Evolutionary conservation across 2,329 filamentous ascomycete species (phyloP).

Genomic region (Sphaerostilbella broomeana): DNA sequence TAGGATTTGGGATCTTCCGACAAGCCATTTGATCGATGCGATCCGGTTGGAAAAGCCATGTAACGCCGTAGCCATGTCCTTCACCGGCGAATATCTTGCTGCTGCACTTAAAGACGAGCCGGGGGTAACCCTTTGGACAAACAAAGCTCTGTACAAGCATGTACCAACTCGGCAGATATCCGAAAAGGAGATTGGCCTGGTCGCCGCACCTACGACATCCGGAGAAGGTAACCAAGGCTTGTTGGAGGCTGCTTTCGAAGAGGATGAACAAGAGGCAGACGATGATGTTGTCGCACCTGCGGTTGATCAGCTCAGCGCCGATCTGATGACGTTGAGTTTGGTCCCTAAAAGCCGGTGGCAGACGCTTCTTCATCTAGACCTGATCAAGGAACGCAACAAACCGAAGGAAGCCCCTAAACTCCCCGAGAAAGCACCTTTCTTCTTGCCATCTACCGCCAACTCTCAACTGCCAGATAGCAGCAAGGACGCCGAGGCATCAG

Average conservation of each 20-base stretch:
- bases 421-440: conserved; percentile 93
- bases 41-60: conserved; percentile 75
- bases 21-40: conserved; percentile 89
- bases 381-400: conserved; percentile 90
- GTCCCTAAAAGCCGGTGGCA: conserved; percentile 92
- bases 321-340: conserved; percentile 82
- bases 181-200: conserved; percentile 62
- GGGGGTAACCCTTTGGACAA: conserved; percentile 94
- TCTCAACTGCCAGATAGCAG: conserved; percentile 34
- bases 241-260: conserved; percentile 67
- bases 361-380: conserved; percentile 82
- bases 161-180: conserved; percentile 80
- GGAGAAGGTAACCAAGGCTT: conserved; percentile 73
- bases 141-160: conserved; percentile 83
- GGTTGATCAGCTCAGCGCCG: conserved; percentile 71
- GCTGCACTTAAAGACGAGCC: conserved; percentile 75
- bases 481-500: conserved; percentile 25
- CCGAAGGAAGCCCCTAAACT: conserved; percentile 85
- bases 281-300: conserved; percentile 48
- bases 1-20: conserved; percentile 91
- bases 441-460: conserved; percentile 63
- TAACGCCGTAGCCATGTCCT: conserved; percentile 79
- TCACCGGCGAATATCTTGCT: conserved; percentile 88
- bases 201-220: conserved; percentile 66
- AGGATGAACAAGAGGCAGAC: conserved; percentile 44